Conservation (phyloP, 768 basidiomycete species). For the Trametopsis cervina region DNA sequence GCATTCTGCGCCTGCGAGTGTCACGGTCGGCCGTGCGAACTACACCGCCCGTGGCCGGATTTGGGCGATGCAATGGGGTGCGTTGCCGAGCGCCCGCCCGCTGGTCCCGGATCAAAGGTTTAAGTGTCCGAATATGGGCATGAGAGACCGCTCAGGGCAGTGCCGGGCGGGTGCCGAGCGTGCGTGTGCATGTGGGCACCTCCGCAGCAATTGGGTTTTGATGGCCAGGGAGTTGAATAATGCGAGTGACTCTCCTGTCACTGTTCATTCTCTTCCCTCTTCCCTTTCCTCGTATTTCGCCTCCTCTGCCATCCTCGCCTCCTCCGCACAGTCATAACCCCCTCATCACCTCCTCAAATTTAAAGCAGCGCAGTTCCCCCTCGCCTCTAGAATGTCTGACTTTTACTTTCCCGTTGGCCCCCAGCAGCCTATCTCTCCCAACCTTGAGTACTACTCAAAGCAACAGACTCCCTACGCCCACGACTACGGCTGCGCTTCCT, state of each 20-base stretch:
- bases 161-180: constrained; percentile 8
- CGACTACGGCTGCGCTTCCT: constrained; percentile 17
- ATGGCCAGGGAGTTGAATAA: constrained; percentile 4
- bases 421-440: constrained; percentile 6
- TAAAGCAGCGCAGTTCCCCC: not conserved
- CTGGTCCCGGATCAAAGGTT: constrained; percentile 7
- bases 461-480: not conserved
- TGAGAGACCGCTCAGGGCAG: not conserved
- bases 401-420: constrained; percentile 8
- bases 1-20: not conserved
- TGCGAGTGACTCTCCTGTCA: not conserved
- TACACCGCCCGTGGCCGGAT: not conserved
- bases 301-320: constrained; percentile 12
- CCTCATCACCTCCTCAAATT: constrained; percentile 7
- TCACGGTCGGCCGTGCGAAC: not conserved
- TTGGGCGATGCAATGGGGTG: constrained; percentile 5
- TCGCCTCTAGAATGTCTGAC: constrained; percentile 6
- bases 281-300: constrained; percentile 5
- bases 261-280: constrained; percentile 5
- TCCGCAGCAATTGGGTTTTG: constrained; percentile 14
- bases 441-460: constrained; percentile 1
- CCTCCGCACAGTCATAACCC: constrained; percentile 13
- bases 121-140: constrained; percentile 4
- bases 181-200: no score
- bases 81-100: constrained; percentile 2